Conservation (phyloP, 441 rosid genomes). For the Sinapis alba region DNA sequence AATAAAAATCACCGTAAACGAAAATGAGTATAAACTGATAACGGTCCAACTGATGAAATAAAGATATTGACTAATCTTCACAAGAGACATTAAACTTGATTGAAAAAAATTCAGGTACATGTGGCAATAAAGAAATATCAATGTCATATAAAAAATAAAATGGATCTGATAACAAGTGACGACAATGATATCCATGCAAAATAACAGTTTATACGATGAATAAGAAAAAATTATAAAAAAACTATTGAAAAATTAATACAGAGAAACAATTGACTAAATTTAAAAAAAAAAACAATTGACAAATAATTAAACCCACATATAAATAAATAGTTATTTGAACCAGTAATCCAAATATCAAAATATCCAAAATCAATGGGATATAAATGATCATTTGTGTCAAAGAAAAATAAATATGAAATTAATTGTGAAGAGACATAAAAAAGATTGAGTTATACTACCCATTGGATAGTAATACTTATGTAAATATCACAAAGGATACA, state of each 20-base stretch:
- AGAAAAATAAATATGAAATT: not conserved
- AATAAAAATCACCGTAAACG: too few relatives aligned
- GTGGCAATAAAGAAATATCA: not conserved
- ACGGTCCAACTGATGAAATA: not conserved
- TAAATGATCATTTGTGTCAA: not conserved
- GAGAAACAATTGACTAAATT: too few relatives aligned
- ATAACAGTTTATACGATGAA: not conserved
- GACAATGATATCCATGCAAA: not conserved
- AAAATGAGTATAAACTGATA: not conserved
- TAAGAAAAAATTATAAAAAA: too few relatives aligned
- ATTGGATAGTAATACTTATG: not conserved
- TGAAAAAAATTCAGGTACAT: not conserved
- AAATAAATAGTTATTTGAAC: not conserved
- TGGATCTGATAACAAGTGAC: not conserved
- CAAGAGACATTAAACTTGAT: not conserved
- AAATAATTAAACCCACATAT: not conserved
- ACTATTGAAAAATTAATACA: too few relatives aligned
- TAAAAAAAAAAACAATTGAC: too few relatives aligned
- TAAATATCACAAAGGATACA: not conserved
- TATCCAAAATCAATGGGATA: too few relatives aligned
- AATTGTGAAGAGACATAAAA: not conserved
- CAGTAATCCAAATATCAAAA: not conserved
- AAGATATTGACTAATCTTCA: not conserved
- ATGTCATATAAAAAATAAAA: too few relatives aligned
- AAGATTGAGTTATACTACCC: not conserved